Evolutionary conservation across 2,329 filamentous ascomycete species (phyloP).

Genomic region (Scedosporium aurantiacum): DNA sequence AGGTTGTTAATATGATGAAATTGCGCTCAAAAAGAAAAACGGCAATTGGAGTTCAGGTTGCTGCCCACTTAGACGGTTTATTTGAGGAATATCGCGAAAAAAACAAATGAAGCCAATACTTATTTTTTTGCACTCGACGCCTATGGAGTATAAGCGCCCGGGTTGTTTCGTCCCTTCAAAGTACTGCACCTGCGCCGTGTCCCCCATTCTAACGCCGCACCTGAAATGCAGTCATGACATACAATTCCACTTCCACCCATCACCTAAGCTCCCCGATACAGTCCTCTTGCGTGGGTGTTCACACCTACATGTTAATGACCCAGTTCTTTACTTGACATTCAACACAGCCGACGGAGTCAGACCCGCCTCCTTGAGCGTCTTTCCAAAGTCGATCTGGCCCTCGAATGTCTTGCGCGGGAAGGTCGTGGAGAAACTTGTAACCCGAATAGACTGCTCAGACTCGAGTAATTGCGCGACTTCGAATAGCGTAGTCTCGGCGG

Average conservation of each 20-base stretch:
- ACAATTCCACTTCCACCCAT: background rate
- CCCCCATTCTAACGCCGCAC: background rate
- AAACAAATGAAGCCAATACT: constrained; percentile 6
- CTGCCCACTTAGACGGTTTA: constrained; percentile 4
- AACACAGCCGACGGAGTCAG: constrained; percentile 84
- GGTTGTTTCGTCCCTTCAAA: background rate
- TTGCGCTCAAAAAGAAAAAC: constrained; percentile 16
- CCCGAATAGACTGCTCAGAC: constrained; percentile 57
- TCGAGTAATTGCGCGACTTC: constrained; percentile 73
- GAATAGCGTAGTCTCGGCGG: constrained; percentile 83
- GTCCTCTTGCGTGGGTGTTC: too few relatives aligned
- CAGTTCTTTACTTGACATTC: constrained; percentile 48
- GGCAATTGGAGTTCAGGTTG: constrained; percentile 8
- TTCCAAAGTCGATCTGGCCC: constrained; percentile 63
- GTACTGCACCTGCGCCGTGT: background rate
- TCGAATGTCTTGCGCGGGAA: constrained; percentile 77
- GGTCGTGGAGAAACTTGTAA: constrained; percentile 70
- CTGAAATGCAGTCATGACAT: background rate
- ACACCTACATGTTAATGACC: background rate
- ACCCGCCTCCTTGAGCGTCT: constrained; percentile 87
- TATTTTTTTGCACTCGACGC: background rate
- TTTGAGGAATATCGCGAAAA: constrained; percentile 6
- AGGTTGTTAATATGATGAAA: constrained; percentile 26
- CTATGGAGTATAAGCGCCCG: background rate
- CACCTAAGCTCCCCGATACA: background rate